Evolutionary conservation across 371 early-diverging fungal genomes (phyloP).

Genomic region (Apophysomyces elegans): DNA sequence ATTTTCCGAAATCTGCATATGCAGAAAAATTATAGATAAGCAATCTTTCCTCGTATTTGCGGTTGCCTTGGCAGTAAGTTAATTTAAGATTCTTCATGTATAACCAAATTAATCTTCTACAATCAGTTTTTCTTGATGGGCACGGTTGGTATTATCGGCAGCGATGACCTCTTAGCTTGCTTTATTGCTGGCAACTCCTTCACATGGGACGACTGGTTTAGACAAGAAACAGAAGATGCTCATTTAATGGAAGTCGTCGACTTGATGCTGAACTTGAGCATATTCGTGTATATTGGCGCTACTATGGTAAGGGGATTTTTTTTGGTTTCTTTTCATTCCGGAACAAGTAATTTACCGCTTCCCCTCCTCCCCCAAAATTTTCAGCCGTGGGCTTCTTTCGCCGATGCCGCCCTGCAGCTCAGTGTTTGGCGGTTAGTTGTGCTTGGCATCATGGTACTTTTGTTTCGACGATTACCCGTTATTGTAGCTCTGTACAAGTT

Average conservation of each 20-base stretch:
- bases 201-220: constrained; percentile 90
- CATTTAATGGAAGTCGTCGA: constrained; percentile 86
- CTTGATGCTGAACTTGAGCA: constrained; percentile 80
- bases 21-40: constrained; percentile 79
- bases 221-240: constrained; percentile 77
- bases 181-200: constrained; percentile 90
- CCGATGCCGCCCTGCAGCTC: constrained; percentile 37
- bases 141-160: constrained; percentile 71
- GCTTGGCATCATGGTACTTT: constrained; percentile 65
- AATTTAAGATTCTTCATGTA: background rate
- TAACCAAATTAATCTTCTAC: background rate
- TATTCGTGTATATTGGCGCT: constrained; percentile 91
- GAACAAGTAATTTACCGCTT: background rate
- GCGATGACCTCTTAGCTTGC: constrained; percentile 88
- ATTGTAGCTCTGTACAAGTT: constrained; percentile 62
- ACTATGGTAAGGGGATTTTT: constrained; percentile 50
- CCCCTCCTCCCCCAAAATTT: background rate
- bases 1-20: no score
- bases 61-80: constrained; percentile 77
- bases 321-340: background rate
- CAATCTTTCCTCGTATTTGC: constrained; percentile 87
- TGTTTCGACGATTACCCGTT: constrained; percentile 82
- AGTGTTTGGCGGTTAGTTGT: constrained; percentile 64
- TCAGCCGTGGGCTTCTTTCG: constrained; percentile 72
- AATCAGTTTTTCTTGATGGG: constrained; percentile 76